Evolutionary conservation across 164 flowering plant species (phyloP).

Genomic region (Tinospora cordifolia): DNA sequence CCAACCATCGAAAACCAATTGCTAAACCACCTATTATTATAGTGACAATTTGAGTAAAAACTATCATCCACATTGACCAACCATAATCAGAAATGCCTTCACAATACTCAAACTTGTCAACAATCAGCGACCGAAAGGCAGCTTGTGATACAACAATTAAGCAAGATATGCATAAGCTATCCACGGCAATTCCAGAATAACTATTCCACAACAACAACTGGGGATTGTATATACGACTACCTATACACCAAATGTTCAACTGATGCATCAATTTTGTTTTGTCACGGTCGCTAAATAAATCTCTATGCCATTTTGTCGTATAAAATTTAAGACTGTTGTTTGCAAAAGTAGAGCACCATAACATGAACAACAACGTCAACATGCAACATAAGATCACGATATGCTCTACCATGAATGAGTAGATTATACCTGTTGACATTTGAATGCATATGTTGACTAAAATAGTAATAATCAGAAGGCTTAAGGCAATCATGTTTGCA

Average conservation of each 20-base stretch:
- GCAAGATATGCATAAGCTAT: neutral
- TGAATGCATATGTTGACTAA: neutral
- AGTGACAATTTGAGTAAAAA: neutral
- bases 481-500: neutral
- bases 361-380: neutral
- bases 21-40: neutral
- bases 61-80: neutral
- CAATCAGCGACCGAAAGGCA: neutral
- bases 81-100: neutral
- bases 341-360: neutral
- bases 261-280: neutral
- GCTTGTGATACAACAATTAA: neutral
- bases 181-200: neutral
- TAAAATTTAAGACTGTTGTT: neutral
- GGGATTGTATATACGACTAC: neutral
- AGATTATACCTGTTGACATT: neutral
- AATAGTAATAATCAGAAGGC: neutral
- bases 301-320: neutral
- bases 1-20: neutral
- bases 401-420: neutral
- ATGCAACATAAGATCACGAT: neutral
- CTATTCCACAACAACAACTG: neutral
- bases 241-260: neutral
- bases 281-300: neutral
- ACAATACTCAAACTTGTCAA: neutral